A percentile compares a stretch with the other conserved stretches of the same genome.
Conservation (phyloP, 2,329 filamentous ascomycete genomes). For the Colletotrichum sp. region DNA sequence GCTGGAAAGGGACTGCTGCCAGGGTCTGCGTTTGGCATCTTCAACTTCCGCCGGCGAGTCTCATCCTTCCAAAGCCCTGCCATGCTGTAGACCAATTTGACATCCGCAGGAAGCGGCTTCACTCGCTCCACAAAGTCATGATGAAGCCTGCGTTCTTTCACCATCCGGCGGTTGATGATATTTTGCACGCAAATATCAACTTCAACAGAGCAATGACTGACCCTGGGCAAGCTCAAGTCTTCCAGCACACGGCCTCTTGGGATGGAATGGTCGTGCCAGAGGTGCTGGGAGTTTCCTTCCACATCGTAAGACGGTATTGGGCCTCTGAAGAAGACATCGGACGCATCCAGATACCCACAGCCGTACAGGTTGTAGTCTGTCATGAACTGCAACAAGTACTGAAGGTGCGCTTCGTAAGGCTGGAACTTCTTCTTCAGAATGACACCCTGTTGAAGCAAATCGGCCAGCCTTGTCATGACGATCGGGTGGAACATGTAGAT, state of each 20-base stretch:
- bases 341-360: constrained; percentile 82
- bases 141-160: constrained; percentile 80
- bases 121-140: constrained; percentile 83
- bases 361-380: constrained; percentile 97
- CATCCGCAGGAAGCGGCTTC: constrained; percentile 64
- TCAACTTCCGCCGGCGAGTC: constrained; percentile 75
- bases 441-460: constrained; percentile 85
- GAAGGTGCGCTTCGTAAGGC: constrained; percentile 91
- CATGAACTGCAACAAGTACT: constrained; percentile 97
- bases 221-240: constrained; percentile 69
- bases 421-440: constrained; percentile 86
- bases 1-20: constrained; percentile 79
- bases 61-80: constrained; percentile 93
- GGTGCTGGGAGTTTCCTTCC: constrained; percentile 62
- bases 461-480: constrained; percentile 85
- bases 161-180: constrained; percentile 80
- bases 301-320: constrained; percentile 76
- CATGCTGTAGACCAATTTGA: constrained; percentile 93
- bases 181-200: constrained; percentile 89
- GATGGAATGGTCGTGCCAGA: constrained; percentile 83
- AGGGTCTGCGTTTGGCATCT: constrained; percentile 67
- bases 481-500: constrained; percentile 91
- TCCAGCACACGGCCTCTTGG: constrained; percentile 63
- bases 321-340: constrained; percentile 72
- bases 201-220: constrained; percentile 88